Evolutionary conservation across 495 filamentous ascomycete genomes (phyloP).

Genomic region (Aspergillus wentii): DNA sequence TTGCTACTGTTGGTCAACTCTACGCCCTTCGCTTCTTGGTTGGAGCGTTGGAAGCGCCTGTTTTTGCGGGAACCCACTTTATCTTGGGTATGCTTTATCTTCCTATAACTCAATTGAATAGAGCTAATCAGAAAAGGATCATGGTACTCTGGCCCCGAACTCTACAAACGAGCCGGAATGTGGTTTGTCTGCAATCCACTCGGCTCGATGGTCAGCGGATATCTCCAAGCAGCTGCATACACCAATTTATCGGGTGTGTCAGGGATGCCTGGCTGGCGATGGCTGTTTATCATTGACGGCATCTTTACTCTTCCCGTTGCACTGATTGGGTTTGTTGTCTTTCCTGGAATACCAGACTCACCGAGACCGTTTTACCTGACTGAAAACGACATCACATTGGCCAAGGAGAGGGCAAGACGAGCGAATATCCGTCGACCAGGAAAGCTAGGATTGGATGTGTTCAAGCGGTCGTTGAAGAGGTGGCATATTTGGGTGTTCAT

Average conservation of each 20-base stretch:
- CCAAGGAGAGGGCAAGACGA: slow-evolving; percentile 24
- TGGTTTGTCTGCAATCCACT: slow-evolving; percentile 36
- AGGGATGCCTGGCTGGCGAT: slow-evolving; percentile 44
- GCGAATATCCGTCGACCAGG: slow-evolving; percentile 28
- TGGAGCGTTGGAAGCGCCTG: slow-evolving; percentile 36
- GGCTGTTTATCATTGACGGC: slow-evolving; percentile 47
- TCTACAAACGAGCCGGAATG: slow-evolving; percentile 32
- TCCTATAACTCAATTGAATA: neutral
- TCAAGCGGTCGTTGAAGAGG: slow-evolving; percentile 34
- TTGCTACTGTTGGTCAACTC: slow-evolving; percentile 24
- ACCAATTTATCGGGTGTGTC: slow-evolving; percentile 38
- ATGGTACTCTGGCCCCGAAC: slow-evolving; percentile 35
- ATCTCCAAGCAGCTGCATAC: slow-evolving; percentile 43
- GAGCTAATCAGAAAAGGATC: slow-evolving; percentile 18
- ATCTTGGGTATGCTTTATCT: slow-evolving; percentile 22
- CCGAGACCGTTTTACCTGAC: slow-evolving; percentile 37
- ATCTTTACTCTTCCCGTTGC: slow-evolving; percentile 47
- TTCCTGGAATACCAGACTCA: slow-evolving; percentile 45
- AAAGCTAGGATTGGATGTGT: slow-evolving; percentile 32
- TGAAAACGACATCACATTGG: slow-evolving; percentile 28
- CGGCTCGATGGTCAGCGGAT: slow-evolving; percentile 33
- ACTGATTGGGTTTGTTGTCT: slow-evolving; percentile 37
- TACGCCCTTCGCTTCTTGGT: slow-evolving; percentile 54
- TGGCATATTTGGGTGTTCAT: slow-evolving; percentile 49
- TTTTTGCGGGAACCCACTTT: slow-evolving; percentile 41